A percentile compares a stretch with the other conserved stretches of the same genome.
phyloP scores from a whole-genome alignment of 2,329 filamentous ascomycete species.

The Trichoderma sp. region DNA sequence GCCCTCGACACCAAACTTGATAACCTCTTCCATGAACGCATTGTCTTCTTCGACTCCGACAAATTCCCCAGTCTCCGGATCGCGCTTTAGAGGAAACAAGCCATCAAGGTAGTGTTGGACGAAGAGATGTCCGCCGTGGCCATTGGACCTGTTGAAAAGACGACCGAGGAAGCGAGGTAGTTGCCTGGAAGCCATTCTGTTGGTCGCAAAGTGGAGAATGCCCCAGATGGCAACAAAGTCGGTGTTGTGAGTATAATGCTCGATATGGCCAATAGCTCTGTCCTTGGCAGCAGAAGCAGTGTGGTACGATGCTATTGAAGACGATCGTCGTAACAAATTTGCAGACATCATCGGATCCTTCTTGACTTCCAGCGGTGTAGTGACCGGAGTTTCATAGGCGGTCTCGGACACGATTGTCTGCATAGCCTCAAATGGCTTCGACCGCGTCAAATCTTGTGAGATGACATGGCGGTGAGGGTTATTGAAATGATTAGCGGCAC shows the following conservation, averaged over 20 bases:
- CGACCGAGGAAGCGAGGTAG: conserved; percentile 63
- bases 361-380: conserved; percentile 29
- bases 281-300: conserved; percentile 44
- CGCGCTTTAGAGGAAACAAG: conserved; percentile 57
- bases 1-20: conserved; percentile 49
- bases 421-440: conserved; percentile 40
- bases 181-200: conserved; percentile 42
- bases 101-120: conserved; percentile 63
- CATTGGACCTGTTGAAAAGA: conserved; percentile 57
- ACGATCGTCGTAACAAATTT: conserved; percentile 31
- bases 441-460: conserved; percentile 43
- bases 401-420: conserved; percentile 42
- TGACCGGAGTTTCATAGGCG: conserved; percentile 33
- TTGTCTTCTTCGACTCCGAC: conserved; percentile 51
- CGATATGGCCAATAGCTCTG: conserved; percentile 67
- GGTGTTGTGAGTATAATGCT: conserved; percentile 75
- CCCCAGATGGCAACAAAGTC: conserved; percentile 78
- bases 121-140: conserved; percentile 59
- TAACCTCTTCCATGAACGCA: conserved; percentile 62
- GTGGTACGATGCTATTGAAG: conserved; percentile 39
- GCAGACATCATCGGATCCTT: conserved; percentile 28
- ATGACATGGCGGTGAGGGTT: conserved; percentile 62
- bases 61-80: conserved; percentile 46
- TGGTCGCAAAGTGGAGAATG: conserved; percentile 66
- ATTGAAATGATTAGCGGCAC: conserved; percentile 79